These are phyloP conservation scores for Kalaharituber pfeilii DNA, from an alignment of 2,329 filamentous ascomycete species.

Conservation along the genomic window DNA sequence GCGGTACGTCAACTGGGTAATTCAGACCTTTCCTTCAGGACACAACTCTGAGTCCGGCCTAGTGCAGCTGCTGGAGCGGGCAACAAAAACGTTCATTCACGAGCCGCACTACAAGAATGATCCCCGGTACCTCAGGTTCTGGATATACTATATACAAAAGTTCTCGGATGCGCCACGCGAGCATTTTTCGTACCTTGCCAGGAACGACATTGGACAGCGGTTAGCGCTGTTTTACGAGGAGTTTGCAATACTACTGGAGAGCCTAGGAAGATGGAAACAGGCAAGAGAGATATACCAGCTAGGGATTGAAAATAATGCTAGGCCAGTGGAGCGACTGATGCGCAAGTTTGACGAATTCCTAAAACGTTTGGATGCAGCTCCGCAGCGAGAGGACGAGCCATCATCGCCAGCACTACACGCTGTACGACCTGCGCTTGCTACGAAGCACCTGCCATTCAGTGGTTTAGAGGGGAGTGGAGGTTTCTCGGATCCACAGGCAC, in stretches of 20 bases:
- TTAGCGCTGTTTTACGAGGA: conserved; percentile 93
- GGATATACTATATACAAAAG: conserved; percentile 83
- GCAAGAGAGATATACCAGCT: conserved; percentile 86
- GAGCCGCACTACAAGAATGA: conserved; percentile 86
- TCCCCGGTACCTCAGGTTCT: conserved; percentile 77
- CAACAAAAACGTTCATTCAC: conserved; percentile 76
- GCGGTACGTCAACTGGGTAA: conserved; percentile 90
- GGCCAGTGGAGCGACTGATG: conserved; percentile 60
- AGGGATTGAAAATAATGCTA: conserved; percentile 74
- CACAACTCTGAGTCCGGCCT: conserved; percentile 87
- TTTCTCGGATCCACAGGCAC: conserved; percentile 50
- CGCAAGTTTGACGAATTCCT: conserved; percentile 91
- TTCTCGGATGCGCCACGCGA: conserved; percentile 90
- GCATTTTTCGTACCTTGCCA: conserved; percentile 76
- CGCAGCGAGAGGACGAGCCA: conserved; percentile 38
- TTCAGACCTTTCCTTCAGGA: conserved; percentile 85
- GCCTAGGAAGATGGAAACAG: conserved; percentile 66
- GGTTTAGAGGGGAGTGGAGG: conserved; percentile 26
- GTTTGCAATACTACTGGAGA: conserved; percentile 83
- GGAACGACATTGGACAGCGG: conserved; percentile 69
- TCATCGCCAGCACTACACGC: conserved; percentile 74
- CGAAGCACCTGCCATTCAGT: conserved; percentile 55
- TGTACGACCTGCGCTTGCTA: conserved; percentile 63
- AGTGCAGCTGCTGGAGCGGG: conserved; percentile 76
- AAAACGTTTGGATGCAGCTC: conserved; percentile 42